Evolutionary conservation across 139 green algal species (phyloP).

Genomic region (Chlamydomonas asymmetrica): DNA sequence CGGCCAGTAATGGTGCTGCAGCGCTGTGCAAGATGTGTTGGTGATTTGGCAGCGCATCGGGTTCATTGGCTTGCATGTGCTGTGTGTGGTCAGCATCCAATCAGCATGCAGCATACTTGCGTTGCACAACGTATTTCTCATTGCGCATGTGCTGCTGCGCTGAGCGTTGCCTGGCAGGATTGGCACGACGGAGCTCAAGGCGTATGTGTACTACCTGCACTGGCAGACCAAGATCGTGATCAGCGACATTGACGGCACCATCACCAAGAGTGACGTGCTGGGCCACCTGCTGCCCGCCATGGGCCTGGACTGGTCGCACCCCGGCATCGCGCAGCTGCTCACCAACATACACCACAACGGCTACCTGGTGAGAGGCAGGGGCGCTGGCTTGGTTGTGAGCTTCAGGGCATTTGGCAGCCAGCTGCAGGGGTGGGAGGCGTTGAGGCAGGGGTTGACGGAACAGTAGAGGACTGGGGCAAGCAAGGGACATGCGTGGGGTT

Average conservation of each 20-base stretch:
- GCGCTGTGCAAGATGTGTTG: too few species aligned
- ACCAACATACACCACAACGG: conserved; percentile 74
- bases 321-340: conserved; percentile 82
- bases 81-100: too few species aligned
- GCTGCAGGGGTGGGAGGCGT: too few species aligned
- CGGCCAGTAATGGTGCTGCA: too few species aligned
- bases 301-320: conserved; percentile 89
- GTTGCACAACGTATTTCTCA: too few species aligned
- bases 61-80: neutral
- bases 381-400: neutral
- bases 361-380: conserved; percentile 59
- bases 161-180: conserved; percentile 14
- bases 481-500: too few species aligned
- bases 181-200: conserved; percentile 52
- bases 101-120: too few species aligned
- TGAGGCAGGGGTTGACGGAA: too few species aligned
- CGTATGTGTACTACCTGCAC: conserved; percentile 81
- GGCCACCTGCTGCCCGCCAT: conserved; percentile 89
- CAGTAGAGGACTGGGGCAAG: too few species aligned
- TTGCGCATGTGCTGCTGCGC: too few species aligned
- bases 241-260: conserved; percentile 92
- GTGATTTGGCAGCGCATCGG: neutral
- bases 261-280: conserved; percentile 87
- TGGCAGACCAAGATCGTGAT: conserved; percentile 55
- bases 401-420: too few species aligned